Evolutionary conservation across 176 grass and related monocot genomes (phyloP), one percentile per base, ranked within the genome.

Genomic region (Cenchrus americanus): DNA sequence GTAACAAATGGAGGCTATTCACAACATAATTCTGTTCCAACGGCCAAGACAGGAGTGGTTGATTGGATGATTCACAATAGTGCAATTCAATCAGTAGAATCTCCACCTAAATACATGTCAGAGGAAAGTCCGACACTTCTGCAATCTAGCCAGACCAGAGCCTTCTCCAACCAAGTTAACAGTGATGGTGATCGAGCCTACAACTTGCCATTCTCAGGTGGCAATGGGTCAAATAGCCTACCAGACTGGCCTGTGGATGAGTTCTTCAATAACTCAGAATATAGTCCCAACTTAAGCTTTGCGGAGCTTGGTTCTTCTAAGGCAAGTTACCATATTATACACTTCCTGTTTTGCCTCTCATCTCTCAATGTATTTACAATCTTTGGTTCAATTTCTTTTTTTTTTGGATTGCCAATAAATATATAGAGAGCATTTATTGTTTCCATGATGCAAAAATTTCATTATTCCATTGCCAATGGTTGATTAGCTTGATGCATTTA

Each of bases 241-340:
- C 57, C 79, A 42, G 87, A 90, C 73, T 94, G 93, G 93, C 87
- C 69, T 75, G 83, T 90, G 58, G 93, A 94, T 9, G 87, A 90
- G 13, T 86, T 88, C 70, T 92, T 94, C 53, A 74, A 24, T 59
- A 88, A 77, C 70, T 77, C 80, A 42, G 93, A 94, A 63, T 94
- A 82, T 82, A 75, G 85, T 48, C 52, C 82, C 75, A 85, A 79
- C 69, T 87, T 94, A 5, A 67, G 93, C 68, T 92, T 92, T 44
- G 37, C 70, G 2, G 93, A 92, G 57, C 82, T 88, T 57, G 76
- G 82, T 74, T 92, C 93, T 49, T 86, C 93, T 27, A 94, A 92
- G 92, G 92, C 87, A 82, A 75, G 82, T 69, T 71, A 80, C 64
- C 53, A 49, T 73, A 47, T 46, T 62, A 37, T 55, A 52, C 50